Conservation (phyloP, 257 asterid species). For the Ehretia macrophylla region DNA sequence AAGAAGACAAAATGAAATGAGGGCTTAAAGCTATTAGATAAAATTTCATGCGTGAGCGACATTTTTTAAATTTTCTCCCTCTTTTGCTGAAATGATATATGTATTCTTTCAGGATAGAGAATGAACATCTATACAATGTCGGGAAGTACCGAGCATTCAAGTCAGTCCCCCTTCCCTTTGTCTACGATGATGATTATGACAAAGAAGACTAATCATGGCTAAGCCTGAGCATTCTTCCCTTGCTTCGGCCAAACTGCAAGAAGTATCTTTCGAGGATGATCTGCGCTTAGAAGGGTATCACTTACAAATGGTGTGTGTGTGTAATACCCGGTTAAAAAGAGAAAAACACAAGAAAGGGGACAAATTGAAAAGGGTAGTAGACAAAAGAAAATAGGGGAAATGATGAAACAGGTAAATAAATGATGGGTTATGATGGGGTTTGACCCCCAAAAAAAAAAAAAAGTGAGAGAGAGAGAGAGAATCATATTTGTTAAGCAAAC, state of each 20-base stretch:
- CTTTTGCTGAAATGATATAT: not conserved
- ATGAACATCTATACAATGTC: slow-evolving; percentile 79
- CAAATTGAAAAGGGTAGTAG: too few relatives aligned
- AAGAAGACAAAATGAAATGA: not conserved
- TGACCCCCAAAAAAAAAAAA: too few relatives aligned
- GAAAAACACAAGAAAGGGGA: too few relatives aligned
- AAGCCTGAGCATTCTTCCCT: not conserved
- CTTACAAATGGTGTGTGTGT: too few relatives aligned
- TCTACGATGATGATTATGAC: slow-evolving; percentile 33
- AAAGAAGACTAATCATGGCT: slow-evolving; percentile 24
- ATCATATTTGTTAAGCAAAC: too few relatives aligned
- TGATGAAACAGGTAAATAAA: too few relatives aligned
- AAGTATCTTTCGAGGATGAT: too few relatives aligned
- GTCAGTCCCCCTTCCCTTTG: slow-evolving; percentile 78
- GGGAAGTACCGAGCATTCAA: slow-evolving; percentile 77
- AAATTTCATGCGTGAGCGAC: not conserved
- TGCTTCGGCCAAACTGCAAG: not conserved
- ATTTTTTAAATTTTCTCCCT: not conserved
- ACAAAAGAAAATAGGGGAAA: too few relatives aligned
- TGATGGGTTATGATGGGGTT: too few relatives aligned
- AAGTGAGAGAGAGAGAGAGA: too few relatives aligned
- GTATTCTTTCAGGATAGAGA: slow-evolving; percentile 59
- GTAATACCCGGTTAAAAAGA: too few relatives aligned
- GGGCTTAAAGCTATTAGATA: not conserved
- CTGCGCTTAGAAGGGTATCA: too few relatives aligned